Conservation (phyloP, 495 filamentous ascomycete species). For the Cenococcum geophilum region DNA sequence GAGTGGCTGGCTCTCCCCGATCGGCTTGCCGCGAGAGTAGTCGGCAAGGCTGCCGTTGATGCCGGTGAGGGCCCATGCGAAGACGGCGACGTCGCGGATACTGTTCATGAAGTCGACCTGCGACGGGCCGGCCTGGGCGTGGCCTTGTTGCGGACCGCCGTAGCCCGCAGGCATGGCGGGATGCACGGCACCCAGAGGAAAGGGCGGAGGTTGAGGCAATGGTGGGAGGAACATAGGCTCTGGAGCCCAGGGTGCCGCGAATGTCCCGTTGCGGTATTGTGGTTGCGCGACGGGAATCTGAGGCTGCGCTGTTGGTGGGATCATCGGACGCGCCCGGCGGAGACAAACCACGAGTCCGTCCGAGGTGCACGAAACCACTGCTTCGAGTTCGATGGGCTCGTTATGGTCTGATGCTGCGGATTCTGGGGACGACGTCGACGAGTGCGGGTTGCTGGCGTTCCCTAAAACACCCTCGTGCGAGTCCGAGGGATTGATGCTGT, state of each 20-base stretch:
- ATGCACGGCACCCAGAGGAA: constrained; percentile 21
- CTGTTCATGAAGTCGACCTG: constrained; percentile 64
- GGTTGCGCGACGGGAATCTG: constrained; percentile 43
- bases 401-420: constrained; percentile 18
- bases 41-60: constrained; percentile 72
- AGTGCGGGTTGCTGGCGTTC: constrained; percentile 29
- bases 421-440: constrained; percentile 39
- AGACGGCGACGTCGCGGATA: constrained; percentile 78
- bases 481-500: constrained; percentile 31
- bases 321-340: constrained; percentile 64
- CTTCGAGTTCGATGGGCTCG: constrained; percentile 64
- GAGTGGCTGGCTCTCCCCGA: constrained; percentile 52
- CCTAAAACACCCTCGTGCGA: constrained; percentile 42
- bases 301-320: constrained; percentile 47
- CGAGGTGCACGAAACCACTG: constrained; percentile 84
- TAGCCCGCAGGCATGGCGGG: constrained; percentile 13
- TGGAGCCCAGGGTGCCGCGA: constrained; percentile 70
- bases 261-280: constrained; percentile 59
- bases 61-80: constrained; percentile 73
- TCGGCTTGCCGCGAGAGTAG: constrained; percentile 56
- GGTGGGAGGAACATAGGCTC: constrained; percentile 47
- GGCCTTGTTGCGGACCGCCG: constrained; percentile 7
- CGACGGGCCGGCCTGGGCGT: constrained; percentile 17
- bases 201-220: constrained; percentile 34
- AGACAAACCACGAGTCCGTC: constrained; percentile 83